Conservation (phyloP, 768 basidiomycete genomes). For the Hypholoma sublateritium region DNA sequence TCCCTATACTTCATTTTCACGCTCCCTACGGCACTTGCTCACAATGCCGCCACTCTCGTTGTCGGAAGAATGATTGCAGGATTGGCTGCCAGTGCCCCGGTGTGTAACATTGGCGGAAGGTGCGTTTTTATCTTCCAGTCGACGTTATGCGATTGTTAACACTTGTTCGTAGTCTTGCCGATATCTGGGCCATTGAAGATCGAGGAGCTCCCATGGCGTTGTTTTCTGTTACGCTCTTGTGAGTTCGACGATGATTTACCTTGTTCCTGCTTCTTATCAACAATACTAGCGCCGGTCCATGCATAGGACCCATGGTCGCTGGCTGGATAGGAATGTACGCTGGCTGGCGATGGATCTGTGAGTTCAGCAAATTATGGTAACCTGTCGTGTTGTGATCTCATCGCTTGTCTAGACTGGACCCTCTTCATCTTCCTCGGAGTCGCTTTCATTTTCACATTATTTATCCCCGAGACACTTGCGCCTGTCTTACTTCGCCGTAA, state of each 20-base stretch:
- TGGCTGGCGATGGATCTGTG: constrained; percentile 49
- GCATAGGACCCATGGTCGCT: constrained; percentile 49
- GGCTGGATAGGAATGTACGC: constrained; percentile 44
- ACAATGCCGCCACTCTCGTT: constrained; percentile 44
- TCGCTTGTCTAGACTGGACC: constrained; percentile 35
- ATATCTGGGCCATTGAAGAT: constrained; percentile 40
- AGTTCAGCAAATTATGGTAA: constrained; percentile 1
- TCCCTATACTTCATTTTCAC: constrained; percentile 46
- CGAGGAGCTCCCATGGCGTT: constrained; percentile 49
- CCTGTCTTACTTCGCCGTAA: constrained; percentile 44
- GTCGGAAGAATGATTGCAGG: constrained; percentile 47
- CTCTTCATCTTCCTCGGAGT: constrained; percentile 41
- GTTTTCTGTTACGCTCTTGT: constrained; percentile 50
- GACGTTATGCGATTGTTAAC: background rate
- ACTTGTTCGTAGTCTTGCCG: constrained; percentile 29
- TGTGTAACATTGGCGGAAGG: constrained; percentile 47
- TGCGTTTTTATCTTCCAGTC: constrained; percentile 5
- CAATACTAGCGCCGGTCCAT: constrained; percentile 38
- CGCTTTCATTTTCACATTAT: constrained; percentile 35
- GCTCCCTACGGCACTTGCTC: constrained; percentile 42
- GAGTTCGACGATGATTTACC: constrained; percentile 6
- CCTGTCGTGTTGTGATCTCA: background rate
- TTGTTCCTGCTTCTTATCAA: background rate
- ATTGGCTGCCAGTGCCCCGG: constrained; percentile 38
- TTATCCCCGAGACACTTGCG: constrained; percentile 54